Evolutionary conservation across 306 rosid species (phyloP).

Genomic region (Quercus bicolor): DNA sequence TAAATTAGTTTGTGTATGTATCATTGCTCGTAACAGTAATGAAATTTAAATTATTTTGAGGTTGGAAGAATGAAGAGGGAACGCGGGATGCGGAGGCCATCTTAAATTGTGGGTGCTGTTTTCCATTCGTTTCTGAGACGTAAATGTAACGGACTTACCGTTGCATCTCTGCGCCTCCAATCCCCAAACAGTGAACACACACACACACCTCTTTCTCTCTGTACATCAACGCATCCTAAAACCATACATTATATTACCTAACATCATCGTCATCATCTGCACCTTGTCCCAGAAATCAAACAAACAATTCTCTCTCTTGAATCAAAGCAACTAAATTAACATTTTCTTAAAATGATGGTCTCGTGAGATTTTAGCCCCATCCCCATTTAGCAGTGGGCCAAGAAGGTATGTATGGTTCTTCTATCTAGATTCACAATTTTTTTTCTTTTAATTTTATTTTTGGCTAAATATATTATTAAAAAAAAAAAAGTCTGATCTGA

Average conservation of each 20-base stretch:
- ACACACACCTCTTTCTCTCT: background rate
- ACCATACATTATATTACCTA: background rate
- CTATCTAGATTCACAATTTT: background rate
- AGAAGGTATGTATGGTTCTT: conserved; percentile 20
- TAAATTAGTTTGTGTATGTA: too few species aligned
- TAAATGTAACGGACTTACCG: conserved; percentile 39
- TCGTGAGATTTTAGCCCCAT: conserved; percentile 19
- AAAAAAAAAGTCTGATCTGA: too few species aligned
- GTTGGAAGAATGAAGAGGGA: background rate
- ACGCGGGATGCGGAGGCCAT: conserved; percentile 33
- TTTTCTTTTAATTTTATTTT: too few species aligned
- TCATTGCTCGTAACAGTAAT: fast-evolving
- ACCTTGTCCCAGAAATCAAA: background rate
- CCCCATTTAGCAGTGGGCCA: conserved; percentile 42
- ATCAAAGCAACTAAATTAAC: background rate
- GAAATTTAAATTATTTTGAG: too few species aligned
- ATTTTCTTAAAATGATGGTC: conserved; percentile 5
- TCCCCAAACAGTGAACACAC: background rate
- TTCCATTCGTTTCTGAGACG: conserved; percentile 10
- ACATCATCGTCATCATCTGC: background rate
- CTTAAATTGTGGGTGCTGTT: background rate
- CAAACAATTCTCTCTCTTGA: background rate
- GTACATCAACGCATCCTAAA: background rate
- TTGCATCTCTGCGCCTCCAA: conserved; percentile 32
- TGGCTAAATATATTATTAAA: background rate